Evolutionary conservation across 345 rosid species (phyloP), one percentile per base, ranked within the genome.

Genomic region (Acer yangbiense): DNA sequence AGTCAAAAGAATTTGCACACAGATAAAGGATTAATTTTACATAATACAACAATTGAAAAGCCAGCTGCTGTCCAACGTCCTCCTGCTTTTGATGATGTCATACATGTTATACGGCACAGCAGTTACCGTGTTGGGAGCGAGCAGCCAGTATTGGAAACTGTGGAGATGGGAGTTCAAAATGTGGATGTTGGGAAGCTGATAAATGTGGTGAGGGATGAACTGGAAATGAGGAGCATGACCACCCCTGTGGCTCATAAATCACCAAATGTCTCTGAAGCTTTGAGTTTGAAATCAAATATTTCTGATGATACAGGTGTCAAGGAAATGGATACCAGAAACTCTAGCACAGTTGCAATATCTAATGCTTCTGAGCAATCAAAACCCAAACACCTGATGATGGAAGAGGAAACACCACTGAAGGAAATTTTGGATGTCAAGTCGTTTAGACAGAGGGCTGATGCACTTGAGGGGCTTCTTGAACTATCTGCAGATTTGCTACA

Each of bases 371-470:
- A 85, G 76, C 85, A 79, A 11, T 73, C 83, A 32, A 86, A 88
- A 72, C 71, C 86, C 76, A 78, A 69, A 75, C 73, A 90, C 48
- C 61, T 77, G 29, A 12, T 82, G 69, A 75, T 72, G 20, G 92
- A 88, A 68, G 95, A 87, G 73, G 97, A 85, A 83, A 71, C 87
- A 52, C 91, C 89, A 0, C 87, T 85, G 66, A 92, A 87, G 83
- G 97, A 94, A 83, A 88, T 71, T 12, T 72, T 94, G 84, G 98
- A 94, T 81, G 84, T 94, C 5, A 96, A 90, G 79, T 94, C 98
- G 6, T 96, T 87, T 81, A 88, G 97, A 87, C 98, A 96, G 84
- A 91, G 97, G 85, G 99, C 99, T 18, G 99, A 96, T 5, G 99
- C 98, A 65, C 97, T 96, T 44, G 99, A 96, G 86, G 99, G 98